Evolutionary conservation across 306 rosid genomes (phyloP).

Genomic region (Mimosa pudica): DNA sequence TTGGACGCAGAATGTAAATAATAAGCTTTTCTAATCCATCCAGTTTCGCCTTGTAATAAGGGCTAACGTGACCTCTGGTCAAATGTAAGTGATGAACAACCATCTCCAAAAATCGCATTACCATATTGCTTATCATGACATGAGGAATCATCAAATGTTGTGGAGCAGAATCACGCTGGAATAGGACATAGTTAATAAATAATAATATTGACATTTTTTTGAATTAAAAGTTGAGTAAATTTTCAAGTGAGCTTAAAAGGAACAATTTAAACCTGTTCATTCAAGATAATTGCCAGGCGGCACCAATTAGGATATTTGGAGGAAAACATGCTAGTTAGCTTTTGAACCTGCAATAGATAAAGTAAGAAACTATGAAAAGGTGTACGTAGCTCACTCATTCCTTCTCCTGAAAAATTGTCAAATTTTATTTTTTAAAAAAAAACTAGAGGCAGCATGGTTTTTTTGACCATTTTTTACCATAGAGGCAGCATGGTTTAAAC

Average conservation of each 20-base stretch:
- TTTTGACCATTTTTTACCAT: no score
- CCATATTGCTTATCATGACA: neutral
- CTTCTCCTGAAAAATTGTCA: neutral
- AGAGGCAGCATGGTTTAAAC: neutral
- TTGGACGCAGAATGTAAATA: neutral
- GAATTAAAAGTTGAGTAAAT: neutral
- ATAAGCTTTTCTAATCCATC: slow-evolving; percentile 3
- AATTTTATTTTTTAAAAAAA: neutral
- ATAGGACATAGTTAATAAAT: no score
- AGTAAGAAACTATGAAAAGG: slow-evolving; percentile 15
- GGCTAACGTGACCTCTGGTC: slow-evolving; percentile 33
- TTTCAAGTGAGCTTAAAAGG: neutral
- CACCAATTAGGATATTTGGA: neutral
- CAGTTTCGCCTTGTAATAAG: slow-evolving; percentile 5
- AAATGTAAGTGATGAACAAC: slow-evolving; percentile 22
- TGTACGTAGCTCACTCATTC: neutral
- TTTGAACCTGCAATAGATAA: slow-evolving; percentile 33
- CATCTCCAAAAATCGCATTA: neutral
- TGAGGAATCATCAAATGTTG: neutral
- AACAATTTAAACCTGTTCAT: slow-evolving; percentile 25
- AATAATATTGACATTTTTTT: neutral
- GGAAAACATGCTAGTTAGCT: neutral
- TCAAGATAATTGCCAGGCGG: neutral
- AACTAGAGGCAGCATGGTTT: no score
- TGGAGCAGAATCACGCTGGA: slow-evolving; percentile 25